These are phyloP conservation scores for Mortierella hygrophila DNA, from an alignment of 192 early-diverging fungal species.

Conservation along the genomic window DNA sequence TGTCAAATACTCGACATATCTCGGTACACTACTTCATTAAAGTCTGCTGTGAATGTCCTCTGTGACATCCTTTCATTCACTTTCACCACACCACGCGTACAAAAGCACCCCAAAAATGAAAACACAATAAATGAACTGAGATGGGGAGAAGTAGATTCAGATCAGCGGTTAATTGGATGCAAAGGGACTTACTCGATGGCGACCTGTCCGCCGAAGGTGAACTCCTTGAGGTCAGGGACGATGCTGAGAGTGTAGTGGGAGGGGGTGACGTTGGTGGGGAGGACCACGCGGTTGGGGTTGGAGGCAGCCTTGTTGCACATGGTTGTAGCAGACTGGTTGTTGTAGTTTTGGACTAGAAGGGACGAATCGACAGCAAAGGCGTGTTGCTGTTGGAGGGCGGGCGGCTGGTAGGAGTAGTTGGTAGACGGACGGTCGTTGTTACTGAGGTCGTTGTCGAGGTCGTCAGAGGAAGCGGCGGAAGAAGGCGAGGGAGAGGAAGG, in stretches of 20 bases:
- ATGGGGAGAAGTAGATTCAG: not conserved
- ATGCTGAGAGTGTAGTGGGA: constrained; percentile 84
- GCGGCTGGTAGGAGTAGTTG: constrained; percentile 22
- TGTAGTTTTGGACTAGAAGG: not conserved
- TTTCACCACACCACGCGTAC: too few relatives aligned
- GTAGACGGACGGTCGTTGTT: not conserved
- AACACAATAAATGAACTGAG: too few relatives aligned
- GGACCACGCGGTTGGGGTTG: constrained; percentile 72
- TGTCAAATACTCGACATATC: too few relatives aligned
- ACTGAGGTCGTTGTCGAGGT: constrained; percentile 13
- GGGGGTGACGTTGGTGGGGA: constrained; percentile 88
- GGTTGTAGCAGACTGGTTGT: not conserved
- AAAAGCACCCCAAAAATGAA: too few relatives aligned
- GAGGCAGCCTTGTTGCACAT: constrained; percentile 54
- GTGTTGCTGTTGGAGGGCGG: constrained; percentile 25
- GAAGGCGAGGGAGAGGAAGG: constrained; percentile 9
- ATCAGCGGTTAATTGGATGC: not conserved
- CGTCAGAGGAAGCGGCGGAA: constrained; percentile 13
- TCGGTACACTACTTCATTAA: too few relatives aligned
- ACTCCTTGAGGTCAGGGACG: constrained; percentile 82
- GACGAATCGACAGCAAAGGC: constrained; percentile 22
- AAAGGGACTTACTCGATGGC: constrained; percentile 34
- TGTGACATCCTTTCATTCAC: too few relatives aligned
- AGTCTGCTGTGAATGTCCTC: too few relatives aligned
- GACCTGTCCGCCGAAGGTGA: constrained; percentile 78